Percentiles rank a stretch among this genome's conserved stretches.
These are phyloP conservation scores for Oryza nivara DNA, from an alignment of 176 grass and related monocot genomes.

Conservation along the genomic window DNA sequence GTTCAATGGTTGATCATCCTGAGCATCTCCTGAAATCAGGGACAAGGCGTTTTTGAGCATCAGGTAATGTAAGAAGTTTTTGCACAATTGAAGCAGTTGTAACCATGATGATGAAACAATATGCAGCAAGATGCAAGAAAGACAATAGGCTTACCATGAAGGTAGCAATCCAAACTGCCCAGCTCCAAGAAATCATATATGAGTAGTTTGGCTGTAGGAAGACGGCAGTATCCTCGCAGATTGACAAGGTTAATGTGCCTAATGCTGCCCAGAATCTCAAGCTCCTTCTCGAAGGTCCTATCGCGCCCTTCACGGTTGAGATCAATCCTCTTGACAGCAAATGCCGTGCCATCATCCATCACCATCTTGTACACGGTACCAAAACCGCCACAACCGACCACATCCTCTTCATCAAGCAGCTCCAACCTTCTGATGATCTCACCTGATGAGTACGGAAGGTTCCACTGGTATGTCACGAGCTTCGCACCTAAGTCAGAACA, in stretches of 20 bases:
- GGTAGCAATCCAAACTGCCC: constrained; percentile 80
- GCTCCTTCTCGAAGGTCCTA: constrained; percentile 83
- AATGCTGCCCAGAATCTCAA: constrained; percentile 90
- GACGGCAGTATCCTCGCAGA: constrained; percentile 77
- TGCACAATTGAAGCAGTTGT: not conserved
- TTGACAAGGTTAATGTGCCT: constrained; percentile 96
- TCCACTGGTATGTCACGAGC: constrained; percentile 91
- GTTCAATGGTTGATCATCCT: constrained; percentile 83
- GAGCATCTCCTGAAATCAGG: constrained; percentile 60
- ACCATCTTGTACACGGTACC: constrained; percentile 95
- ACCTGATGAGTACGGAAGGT: constrained; percentile 82
- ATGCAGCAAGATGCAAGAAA: not conserved
- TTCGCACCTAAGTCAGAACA: constrained; percentile 63
- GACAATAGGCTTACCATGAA: constrained; percentile 61
- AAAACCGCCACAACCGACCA: constrained; percentile 86
- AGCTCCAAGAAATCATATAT: constrained; percentile 87
- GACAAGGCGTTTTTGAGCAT: not conserved
- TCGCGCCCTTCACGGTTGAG: constrained; percentile 53
- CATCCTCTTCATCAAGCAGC: constrained; percentile 81
- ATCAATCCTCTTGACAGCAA: constrained; percentile 93
- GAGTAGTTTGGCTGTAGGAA: constrained; percentile 69
- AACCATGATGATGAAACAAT: not conserved
- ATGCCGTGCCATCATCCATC: constrained; percentile 81
- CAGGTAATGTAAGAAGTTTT: not conserved
- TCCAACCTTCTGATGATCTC: constrained; percentile 94